Base-by-base conservation (phyloP, 2,329 filamentous ascomycete species). In the Aspergillus hiratsukae region DNA sequence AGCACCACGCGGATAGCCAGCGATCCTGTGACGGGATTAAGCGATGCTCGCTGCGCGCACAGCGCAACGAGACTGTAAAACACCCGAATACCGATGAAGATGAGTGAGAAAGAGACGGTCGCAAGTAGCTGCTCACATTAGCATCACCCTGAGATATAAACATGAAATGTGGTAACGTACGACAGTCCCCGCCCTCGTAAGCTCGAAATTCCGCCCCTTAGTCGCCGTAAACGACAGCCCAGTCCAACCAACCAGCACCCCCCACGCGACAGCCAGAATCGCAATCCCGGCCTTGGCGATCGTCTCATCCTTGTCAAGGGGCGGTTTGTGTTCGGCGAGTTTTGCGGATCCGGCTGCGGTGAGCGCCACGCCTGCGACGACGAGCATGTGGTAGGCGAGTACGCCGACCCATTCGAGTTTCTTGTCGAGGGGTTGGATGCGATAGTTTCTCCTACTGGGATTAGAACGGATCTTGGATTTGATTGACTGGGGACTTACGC, bases 31-130 rank as follows among this genome's bases (percentile, higher is more conserved):
- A 60, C 54, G 0, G 66, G 59, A 46, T 63, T 71, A 1, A 70
- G 55, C 11, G 51, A 51, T 10, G 50, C 35, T 6, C 56, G 51
- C 41, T 65, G 60, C 1, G 63, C 63, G 46, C 57, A 57, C 4
- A 66, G 57, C 8, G 63, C 56, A 19, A 65, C 52, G 7, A 66
- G 56, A 14, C 57, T 61, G 43, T 69, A 69, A 11, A 69, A 52
- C 6, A 69, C 59, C 0, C 69, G 59, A 25, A 72, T 58, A 1
- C 67, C 65, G 11, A 63, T 48, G 17, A 66, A 64, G 1, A 63
- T 41, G 0, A 71, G 60, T 14, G 31, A 37, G 31, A 37, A 21
- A 53, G 43, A 29, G 53, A 37, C 14, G 31, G 31, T 6, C 27
- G 3, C 56, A n/a, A 17, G 46, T 49, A 14, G 43, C 52, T 10